A percentile compares a stretch with the other conserved stretches of the same genome.
Conservation (phyloP, 2,329 filamentous ascomycete genomes). For the Diaporthe destruens region DNA sequence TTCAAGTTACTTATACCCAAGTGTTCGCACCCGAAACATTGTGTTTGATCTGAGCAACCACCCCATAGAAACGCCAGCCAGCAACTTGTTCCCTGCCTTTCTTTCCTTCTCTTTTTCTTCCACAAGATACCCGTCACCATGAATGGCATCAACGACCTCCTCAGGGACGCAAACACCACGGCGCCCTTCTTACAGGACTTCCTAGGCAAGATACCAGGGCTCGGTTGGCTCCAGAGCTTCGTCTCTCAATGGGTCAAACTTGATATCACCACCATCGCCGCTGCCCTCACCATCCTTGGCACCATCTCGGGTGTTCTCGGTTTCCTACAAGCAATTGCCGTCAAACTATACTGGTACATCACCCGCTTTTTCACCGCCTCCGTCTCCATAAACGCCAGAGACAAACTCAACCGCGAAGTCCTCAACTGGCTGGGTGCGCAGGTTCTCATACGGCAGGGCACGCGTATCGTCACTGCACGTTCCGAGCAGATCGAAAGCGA, state of each 20-base stretch:
- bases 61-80: background rate
- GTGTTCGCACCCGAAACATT: background rate
- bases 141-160: slow-evolving; percentile 29
- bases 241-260: slow-evolving; percentile 52
- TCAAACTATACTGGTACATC: slow-evolving; percentile 53
- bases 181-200: slow-evolving; percentile 43
- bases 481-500: slow-evolving; percentile 51
- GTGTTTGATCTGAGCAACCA: slow-evolving; percentile 1
- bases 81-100: background rate
- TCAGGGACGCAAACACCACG: slow-evolving; percentile 26
- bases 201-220: slow-evolving; percentile 48
- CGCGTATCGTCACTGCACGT: slow-evolving; percentile 52
- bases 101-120: no score
- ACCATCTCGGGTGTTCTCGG: slow-evolving; percentile 50
- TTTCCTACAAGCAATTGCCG: slow-evolving; percentile 47
- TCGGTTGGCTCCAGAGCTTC: slow-evolving; percentile 49
- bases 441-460: slow-evolving; percentile 49
- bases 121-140: background rate
- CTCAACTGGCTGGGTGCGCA: slow-evolving; percentile 55
- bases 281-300: slow-evolving; percentile 52
- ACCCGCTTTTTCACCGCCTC: slow-evolving; percentile 54
- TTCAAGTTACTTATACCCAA: background rate
- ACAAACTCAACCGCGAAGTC: slow-evolving; percentile 54
- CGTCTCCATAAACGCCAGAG: slow-evolving; percentile 53
- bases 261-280: slow-evolving; percentile 51